Conservation (phyloP, 331 rosid species). For the Prunus yedoensis region DNA sequence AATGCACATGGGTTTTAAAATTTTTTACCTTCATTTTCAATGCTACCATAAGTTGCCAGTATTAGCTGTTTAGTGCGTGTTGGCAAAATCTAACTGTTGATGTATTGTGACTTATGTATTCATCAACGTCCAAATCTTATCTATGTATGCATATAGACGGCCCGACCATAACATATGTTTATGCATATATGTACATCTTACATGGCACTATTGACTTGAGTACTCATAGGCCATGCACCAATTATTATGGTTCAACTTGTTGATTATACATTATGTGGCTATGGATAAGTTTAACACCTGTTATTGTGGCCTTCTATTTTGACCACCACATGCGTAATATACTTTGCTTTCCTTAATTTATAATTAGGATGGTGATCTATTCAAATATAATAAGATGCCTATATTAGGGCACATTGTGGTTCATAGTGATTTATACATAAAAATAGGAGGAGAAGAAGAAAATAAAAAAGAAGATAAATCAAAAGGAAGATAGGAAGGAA, state of each 20-base stretch:
- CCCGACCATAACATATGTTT: no score
- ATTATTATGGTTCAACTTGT: background rate
- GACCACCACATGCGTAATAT: conserved; percentile 41
- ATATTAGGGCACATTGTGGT: conserved; percentile 14
- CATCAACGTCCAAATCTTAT: fast-evolving
- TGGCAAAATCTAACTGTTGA: no score
- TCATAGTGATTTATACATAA: background rate
- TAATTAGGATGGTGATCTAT: background rate
- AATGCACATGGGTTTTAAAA: conserved; percentile 30
- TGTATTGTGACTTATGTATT: fast-evolving
- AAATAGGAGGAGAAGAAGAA: background rate
- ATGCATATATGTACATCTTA: no score
- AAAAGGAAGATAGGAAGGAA: background rate
- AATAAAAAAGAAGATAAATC: background rate
- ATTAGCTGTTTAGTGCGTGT: no score
- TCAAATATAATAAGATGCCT: background rate
- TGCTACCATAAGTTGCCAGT: background rate
- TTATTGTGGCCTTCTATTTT: conserved; percentile 8
- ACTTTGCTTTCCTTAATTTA: background rate
- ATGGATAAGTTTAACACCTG: conserved; percentile 12
- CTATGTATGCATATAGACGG: no score
- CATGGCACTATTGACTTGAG: no score
- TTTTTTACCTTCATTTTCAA: conserved; percentile 13
- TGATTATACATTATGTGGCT: background rate
- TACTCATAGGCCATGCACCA: background rate